Base-by-base conservation (phyloP, 192 early-diverging fungal species). In the Backusella tarrabulga region DNA sequence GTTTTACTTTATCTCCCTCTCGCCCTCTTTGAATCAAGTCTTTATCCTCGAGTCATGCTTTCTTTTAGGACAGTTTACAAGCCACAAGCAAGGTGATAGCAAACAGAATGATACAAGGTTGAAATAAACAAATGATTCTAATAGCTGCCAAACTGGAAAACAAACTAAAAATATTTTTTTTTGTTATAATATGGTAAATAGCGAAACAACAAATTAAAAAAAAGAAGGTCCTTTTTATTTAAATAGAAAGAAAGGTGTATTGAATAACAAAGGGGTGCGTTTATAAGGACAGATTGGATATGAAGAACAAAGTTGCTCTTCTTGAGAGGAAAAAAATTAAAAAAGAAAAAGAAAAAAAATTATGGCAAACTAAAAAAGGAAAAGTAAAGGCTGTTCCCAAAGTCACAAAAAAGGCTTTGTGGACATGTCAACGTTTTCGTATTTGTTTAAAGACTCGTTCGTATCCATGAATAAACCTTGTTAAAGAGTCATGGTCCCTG, bases 231-330 rank as follows among this genome's bases (percentile, higher is more conserved):
- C 11, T 63, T 63, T 29, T 63, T 14, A 63, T 11, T 7, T 0
- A 63, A 63, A 29, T 14, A 63, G 23, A 63, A 11, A 63, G 23
- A 29, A 14, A 63, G 17, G 17, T n/a, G 1, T 14, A 63, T 29
- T 11, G 29, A 23, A 11, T 63, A 63, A 63, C 23, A 63, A 12
- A 29, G 29, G 12, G 29, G 56, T 14, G 56, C 9, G 3, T 63
- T 63, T 63, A 56, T 56, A 63, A 63, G 23, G 4, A 63, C 23
- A 63, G 56, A 26, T 63, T 63, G 56, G 56, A 63, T 63, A 60
- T 23, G 12, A 60, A 60, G 21, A 60, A 60, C 9, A 60, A 26
- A 60, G 56, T 9, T 60, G 21, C 21, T 8, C 52, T 60, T 60
- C 23, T 60, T 60, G 19, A 60, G 23, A 21, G 19, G 52, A 54